These are phyloP conservation scores for Verticillium nonalfalfae DNA, from an alignment of 2,329 filamentous ascomycete species.

Conservation along the genomic window DNA sequence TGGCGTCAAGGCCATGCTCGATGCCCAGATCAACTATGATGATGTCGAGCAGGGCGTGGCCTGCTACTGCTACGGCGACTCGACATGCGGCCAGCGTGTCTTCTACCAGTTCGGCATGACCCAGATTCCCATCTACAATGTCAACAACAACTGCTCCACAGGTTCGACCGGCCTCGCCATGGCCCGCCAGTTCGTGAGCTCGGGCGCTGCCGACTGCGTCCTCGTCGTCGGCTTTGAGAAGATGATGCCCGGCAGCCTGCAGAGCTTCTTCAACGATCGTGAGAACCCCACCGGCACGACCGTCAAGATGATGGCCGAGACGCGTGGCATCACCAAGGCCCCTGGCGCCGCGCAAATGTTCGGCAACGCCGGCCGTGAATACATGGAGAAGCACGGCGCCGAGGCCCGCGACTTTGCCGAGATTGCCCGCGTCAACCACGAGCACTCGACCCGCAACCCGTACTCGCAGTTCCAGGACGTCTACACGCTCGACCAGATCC, in stretches of 20 bases:
- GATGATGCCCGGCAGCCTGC: constrained; percentile 89
- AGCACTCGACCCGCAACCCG: constrained; percentile 84
- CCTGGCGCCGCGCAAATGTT: constrained; percentile 91
- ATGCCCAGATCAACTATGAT: constrained; percentile 91
- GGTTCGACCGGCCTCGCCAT: constrained; percentile 88
- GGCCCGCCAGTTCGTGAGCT: constrained; percentile 70
- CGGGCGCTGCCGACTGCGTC: constrained; percentile 80
- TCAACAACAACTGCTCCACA: constrained; percentile 98
- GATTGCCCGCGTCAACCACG: constrained; percentile 88
- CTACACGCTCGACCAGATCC: constrained; percentile 80
- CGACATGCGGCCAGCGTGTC: constrained; percentile 88
- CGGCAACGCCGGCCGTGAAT: constrained; percentile 87
- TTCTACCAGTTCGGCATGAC: constrained; percentile 99
- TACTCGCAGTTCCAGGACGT: constrained; percentile 97
- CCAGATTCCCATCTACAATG: constrained; percentile 91
- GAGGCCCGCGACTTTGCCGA: constrained; percentile 84
- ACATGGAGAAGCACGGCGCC: constrained; percentile 90
- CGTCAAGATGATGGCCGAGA: constrained; percentile 73
- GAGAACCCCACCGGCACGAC: constrained; percentile 71
- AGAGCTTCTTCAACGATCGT: constrained; percentile 79
- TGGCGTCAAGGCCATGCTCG: constrained; percentile 77
- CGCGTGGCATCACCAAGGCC: constrained; percentile 72
- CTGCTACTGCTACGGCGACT: constrained; percentile 98
- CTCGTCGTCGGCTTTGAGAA: constrained; percentile 96
- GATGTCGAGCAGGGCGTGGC: constrained; percentile 91